Conservation (phyloP, 805 yeast genomes). For the Candida silvicultrix region DNA sequence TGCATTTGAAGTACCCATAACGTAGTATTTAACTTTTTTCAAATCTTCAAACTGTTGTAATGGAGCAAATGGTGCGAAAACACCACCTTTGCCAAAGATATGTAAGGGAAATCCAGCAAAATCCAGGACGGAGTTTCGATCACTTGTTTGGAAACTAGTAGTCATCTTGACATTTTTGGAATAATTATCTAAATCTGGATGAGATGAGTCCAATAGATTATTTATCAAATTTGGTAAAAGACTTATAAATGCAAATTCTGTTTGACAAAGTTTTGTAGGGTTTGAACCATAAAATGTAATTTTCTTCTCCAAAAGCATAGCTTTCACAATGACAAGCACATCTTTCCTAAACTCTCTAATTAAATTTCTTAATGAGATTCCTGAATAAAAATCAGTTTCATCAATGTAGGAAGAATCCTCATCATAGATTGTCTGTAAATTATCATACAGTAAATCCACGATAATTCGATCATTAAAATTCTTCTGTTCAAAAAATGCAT, state of each 20-base stretch:
- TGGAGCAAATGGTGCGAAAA: constrained; percentile 92
- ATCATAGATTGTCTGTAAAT: constrained; percentile 40
- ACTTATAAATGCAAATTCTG: constrained; percentile 79
- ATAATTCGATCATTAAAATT: constrained; percentile 67
- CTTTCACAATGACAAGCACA: constrained; percentile 65
- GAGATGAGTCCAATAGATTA: constrained; percentile 70
- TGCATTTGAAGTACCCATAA: constrained; percentile 86
- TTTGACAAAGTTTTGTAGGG: constrained; percentile 72
- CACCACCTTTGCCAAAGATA: constrained; percentile 77
- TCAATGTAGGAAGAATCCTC: constrained; percentile 20
- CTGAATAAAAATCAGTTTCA: constrained; percentile 64
- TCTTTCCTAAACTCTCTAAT: constrained; percentile 52
- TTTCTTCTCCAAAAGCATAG: constrained; percentile 66
- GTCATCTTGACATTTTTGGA: constrained; percentile 49
- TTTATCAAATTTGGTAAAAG: constrained; percentile 76
- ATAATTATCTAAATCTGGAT: constrained; percentile 59
- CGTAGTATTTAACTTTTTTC: constrained; percentile 52
- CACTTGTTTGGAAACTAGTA: constrained; percentile 66
- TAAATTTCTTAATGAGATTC: constrained; percentile 64
- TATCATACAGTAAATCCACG: constrained; percentile 64
- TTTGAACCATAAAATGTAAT: constrained; percentile 74
- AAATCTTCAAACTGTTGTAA: constrained; percentile 83
- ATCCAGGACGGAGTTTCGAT: constrained; percentile 65
- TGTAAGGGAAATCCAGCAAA: constrained; percentile 88
- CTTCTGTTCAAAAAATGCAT: constrained; percentile 76